These are phyloP conservation scores for Neonectria magnoliae DNA, from an alignment of 2,329 filamentous ascomycete genomes.

Conservation along the genomic window DNA sequence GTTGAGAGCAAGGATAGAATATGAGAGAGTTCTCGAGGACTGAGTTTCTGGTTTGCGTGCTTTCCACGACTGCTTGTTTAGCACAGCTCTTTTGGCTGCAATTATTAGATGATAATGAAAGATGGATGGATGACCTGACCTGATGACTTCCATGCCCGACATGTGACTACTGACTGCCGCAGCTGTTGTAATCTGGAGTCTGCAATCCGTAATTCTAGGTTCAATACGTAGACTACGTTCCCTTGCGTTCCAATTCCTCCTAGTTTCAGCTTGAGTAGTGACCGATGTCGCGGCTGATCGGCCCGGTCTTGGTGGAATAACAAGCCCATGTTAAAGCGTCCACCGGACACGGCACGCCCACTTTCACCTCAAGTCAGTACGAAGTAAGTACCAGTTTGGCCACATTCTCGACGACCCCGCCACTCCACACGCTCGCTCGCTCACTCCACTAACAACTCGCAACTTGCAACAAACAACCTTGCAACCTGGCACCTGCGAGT, in stretches of 20 bases:
- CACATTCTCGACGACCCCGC: conserved; percentile 40
- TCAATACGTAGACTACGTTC: neutral
- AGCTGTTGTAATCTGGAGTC: neutral
- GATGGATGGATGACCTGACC: conserved; percentile 2
- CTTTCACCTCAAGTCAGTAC: neutral
- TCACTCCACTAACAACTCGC: conserved; percentile 17
- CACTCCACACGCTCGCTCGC: conserved; percentile 27
- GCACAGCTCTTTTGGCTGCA: neutral
- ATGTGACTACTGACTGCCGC: neutral
- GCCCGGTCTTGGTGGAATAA: conserved; percentile 21
- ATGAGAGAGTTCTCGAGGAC: conserved; percentile 14
- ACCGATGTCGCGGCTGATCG: conserved; percentile 13
- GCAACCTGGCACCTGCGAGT: conserved; percentile 10
- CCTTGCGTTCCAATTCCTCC: neutral
- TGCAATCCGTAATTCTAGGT: neutral
- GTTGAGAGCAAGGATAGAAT: conserved; percentile 26
- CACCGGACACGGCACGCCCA: conserved; percentile 32
- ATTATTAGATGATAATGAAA: conserved; percentile 4
- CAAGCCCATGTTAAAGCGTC: conserved; percentile 33
- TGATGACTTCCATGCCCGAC: conserved; percentile 10
- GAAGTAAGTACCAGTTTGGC: conserved; percentile 12
- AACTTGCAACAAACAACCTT: conserved; percentile 17
- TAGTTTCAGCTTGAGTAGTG: neutral
- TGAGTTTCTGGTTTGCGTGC: conserved; percentile 1
- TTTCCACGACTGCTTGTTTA: neutral